A percentile compares a stretch with the other conserved stretches of the same genome.
Evolutionary conservation across 345 rosid genomes (phyloP).

Genomic region (Clarkia xantiana): DNA sequence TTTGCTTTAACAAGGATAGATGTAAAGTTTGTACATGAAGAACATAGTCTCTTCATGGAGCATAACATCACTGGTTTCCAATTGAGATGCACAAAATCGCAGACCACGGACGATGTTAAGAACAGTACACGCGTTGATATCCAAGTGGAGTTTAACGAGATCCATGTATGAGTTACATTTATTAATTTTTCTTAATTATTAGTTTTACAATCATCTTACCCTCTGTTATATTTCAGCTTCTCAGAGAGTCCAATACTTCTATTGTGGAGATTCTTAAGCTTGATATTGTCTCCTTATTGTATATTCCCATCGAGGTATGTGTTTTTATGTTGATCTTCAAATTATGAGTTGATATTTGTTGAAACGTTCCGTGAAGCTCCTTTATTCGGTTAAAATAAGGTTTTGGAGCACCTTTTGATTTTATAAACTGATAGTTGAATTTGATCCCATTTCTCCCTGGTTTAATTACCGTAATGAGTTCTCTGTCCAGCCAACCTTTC

Average conservation of each 20-base stretch:
- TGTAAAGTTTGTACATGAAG: slow-evolving; percentile 57
- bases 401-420: no score
- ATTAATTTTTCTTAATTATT: background rate
- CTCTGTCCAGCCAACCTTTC: slow-evolving; percentile 36
- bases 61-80: slow-evolving; percentile 79
- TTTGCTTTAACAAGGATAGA: slow-evolving; percentile 70
- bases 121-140: slow-evolving; percentile 83
- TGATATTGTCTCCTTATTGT: slow-evolving; percentile 58
- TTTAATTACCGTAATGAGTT: background rate
- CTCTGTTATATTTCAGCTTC: slow-evolving; percentile 44
- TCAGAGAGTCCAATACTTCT: slow-evolving; percentile 63
- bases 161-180: slow-evolving; percentile 46
- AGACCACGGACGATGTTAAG: slow-evolving; percentile 66
- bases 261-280: slow-evolving; percentile 84
- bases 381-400: no score
- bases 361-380: no score
- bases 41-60: slow-evolving; percentile 47
- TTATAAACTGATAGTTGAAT: background rate
- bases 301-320: slow-evolving; percentile 69
- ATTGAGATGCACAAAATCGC: slow-evolving; percentile 55
- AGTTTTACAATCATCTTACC: slow-evolving; percentile 15
- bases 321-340: background rate
- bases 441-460: background rate
- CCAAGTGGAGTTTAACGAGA: slow-evolving; percentile 84
- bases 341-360: no score